Evolutionary conservation across 2,329 filamentous ascomycete genomes (phyloP).

Genomic region (Monilinia aucupariae): DNA sequence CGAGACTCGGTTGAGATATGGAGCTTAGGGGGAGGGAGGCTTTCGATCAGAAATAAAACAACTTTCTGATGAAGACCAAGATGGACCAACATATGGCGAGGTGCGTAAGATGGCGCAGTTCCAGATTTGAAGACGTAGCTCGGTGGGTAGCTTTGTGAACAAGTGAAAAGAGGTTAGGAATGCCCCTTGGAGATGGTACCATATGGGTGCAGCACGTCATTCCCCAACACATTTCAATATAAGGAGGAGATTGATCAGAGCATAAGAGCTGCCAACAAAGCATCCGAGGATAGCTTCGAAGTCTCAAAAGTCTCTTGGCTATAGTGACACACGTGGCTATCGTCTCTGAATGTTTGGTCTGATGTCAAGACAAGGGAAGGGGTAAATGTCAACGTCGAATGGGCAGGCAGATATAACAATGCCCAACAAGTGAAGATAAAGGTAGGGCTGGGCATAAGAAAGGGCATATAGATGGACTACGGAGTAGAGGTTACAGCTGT

Average conservation of each 20-base stretch:
- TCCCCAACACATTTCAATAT: slow-evolving; percentile 2
- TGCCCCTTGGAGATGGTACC: neutral
- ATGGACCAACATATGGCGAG: slow-evolving; percentile 4
- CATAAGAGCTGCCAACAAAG: neutral
- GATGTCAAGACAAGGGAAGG: neutral
- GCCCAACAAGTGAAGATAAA: neutral
- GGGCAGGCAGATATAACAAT: neutral
- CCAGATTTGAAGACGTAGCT: slow-evolving; percentile 10
- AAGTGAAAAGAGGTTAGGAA: neutral
- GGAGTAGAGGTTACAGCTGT: slow-evolving; percentile 3
- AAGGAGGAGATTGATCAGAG: neutral
- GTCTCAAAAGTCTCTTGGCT: neutral
- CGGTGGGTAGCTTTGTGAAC: slow-evolving; percentile 5
- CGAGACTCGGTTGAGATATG: slow-evolving; percentile 12
- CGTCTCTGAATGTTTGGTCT: neutral
- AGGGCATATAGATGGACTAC: slow-evolving; percentile 2
- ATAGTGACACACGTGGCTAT: neutral
- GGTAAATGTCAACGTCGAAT: neutral
- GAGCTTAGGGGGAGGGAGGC: slow-evolving; percentile 1
- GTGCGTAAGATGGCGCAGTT: slow-evolving; percentile 7
- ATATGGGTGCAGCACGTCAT: slow-evolving; percentile 4
- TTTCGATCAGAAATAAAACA: slow-evolving; percentile 9
- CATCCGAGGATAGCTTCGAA: neutral
- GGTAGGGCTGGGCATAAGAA: neutral
- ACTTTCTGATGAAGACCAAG: neutral